Evolutionary conservation across 352 stramenopile species (phyloP), one percentile per base, ranked within the genome.

Genomic region (Phytopythium kandeliae): DNA sequence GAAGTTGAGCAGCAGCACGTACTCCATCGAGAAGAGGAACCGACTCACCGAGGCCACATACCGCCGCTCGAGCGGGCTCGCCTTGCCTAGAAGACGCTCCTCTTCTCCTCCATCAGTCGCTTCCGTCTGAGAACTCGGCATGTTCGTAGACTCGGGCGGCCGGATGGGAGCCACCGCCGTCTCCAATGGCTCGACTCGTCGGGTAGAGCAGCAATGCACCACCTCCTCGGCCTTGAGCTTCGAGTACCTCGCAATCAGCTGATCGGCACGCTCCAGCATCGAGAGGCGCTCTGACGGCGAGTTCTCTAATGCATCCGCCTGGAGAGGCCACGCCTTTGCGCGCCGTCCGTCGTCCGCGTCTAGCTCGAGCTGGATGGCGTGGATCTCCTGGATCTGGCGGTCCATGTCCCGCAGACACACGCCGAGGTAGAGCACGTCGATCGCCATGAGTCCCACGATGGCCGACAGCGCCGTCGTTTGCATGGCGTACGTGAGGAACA

Each of bases 11-110:
- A 78, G 48, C 12, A 78, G 21, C 13, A 78, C 31, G 16, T 72
- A 78, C 58, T 76, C 67, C 4, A 69, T 68, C 35, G 73, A 54
- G 37, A 76, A 71, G 13, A 81, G 55, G 31, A 76, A 35, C 24
- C 65, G 44, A 8, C 60, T 44, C 0, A 41, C 17, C 1, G 5
- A 9, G 35, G 11, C 6, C 35, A 41, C 35, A n/a, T 24, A 41
- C 15, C n/a, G 17, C 35, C 12, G 57, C 45, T 22, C 60, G 26
- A 4, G 52, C 22, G 2, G 58, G 38, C n/a, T 72, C 12, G 4
- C 13, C 33, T 34, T 12, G 0, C 33, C 22, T 3, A 8, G 7
- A 31, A 30, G 26, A 17, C 17, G 38, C 38, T 28, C 1, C 12
- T 26, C n/a, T n/a, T n/a, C n/a, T n/a, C n/a, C n/a, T n/a, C n/a